Base-by-base conservation (phyloP, 2,329 filamentous ascomycete species). In the Sporothrix luriei region DNA sequence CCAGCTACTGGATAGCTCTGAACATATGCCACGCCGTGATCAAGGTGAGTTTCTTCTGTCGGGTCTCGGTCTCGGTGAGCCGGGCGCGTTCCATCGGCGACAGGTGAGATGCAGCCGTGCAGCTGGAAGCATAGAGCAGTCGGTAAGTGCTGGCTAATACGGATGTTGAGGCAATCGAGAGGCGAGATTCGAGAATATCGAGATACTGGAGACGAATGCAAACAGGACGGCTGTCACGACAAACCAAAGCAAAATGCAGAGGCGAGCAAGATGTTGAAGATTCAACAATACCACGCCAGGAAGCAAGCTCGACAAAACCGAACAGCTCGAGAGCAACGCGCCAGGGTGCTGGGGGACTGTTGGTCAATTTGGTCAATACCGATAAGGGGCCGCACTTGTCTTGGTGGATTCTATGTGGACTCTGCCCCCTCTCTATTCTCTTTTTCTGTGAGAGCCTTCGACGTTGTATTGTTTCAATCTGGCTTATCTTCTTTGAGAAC, bases 401-500 rank as follows among this genome's bases (percentile, higher is more conserved):
- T 16, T 38, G n/a, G 48, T 69, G 48, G 68, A 55, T 55, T 64
- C 59, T 16, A 19, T 48, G 68, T 54, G 68, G 65, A 48, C 49
- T 55, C 29, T 66, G 33, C 14, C 49, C 38, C 64, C 38, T 54
- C 65, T 33, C 51, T 38, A 14, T 54, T 40, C 40, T 68, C 54
- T 40, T 54, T 43, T 52, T 11, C n/a, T n/a, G 33, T 46, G 6
- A 40, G 21, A 26, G 57, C 40, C 40, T 21, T 49, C 11, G 14
- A 46, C 38, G 38, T 62, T 38, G 38, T 62, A 26, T 62, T n/a
- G 5, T 19, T 13, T 46, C 21, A 11, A 10, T 29, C 13, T 57
- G 16, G 40, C 33, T 62, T 38, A 11, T 46, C 11, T 19, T 43
- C 57, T 46, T 21, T 16, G 40, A 13, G 5, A 46, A 46, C 57